These are phyloP conservation scores for Exserohilum rostratum DNA, from an alignment of 2,329 filamentous ascomycete genomes.

Conservation along the genomic window DNA sequence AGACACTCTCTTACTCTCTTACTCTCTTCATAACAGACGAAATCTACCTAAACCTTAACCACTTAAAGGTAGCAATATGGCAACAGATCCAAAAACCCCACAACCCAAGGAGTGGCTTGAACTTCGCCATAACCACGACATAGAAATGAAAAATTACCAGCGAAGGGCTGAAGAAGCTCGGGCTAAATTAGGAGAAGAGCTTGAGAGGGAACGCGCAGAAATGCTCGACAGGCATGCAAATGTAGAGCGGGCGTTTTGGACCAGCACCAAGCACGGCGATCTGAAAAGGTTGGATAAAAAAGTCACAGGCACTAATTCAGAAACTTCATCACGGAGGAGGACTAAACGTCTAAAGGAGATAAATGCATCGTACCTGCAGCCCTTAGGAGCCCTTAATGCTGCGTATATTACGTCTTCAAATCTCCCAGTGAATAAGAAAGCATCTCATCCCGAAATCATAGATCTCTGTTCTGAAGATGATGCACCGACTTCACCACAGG, in stretches of 20 bases:
- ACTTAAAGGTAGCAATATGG: not conserved
- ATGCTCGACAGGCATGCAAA: constrained; percentile 10
- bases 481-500: not conserved
- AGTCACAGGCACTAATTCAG: not conserved
- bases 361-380: too few relatives aligned
- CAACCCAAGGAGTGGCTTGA: constrained; percentile 3
- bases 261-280: not conserved
- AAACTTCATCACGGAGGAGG: not conserved
- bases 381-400: too few relatives aligned
- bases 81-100: not conserved
- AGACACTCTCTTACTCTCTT: too few relatives aligned
- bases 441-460: not conserved
- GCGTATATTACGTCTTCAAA: too few relatives aligned
- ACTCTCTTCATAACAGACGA: not conserved
- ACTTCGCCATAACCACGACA: constrained; percentile 3
- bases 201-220: not conserved
- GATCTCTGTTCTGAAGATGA: constrained; percentile 18
- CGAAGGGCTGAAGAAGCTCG: not conserved
- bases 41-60: too few relatives aligned
- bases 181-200: not conserved
- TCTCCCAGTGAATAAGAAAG: not conserved
- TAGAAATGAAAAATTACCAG: not conserved
- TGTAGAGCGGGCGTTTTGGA: constrained; percentile 18
- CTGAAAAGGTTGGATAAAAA: not conserved
- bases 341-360: too few relatives aligned